Evolutionary conservation across 225 moss, liverwort and hornwort genomes (phyloP).

Genomic region (Rhytidiadelphus loreus): DNA sequence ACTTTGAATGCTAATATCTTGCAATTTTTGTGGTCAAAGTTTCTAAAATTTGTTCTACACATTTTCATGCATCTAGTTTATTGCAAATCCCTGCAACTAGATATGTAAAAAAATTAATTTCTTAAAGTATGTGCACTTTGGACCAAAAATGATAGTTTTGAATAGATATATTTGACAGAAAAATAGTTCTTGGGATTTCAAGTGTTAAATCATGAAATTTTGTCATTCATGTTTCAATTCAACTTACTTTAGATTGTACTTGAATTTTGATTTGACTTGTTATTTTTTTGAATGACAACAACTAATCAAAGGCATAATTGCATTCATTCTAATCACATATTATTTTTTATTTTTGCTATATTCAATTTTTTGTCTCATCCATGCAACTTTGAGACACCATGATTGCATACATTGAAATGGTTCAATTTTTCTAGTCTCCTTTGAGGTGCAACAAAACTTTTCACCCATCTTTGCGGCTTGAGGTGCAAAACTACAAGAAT

Average conservation of each 20-base stretch:
- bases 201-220: background rate
- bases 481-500: fast-evolving
- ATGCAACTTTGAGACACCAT: background rate
- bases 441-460: background rate
- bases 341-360: background rate
- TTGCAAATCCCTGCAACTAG: fast-evolving
- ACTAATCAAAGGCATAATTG: background rate
- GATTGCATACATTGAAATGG: background rate
- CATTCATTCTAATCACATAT: background rate
- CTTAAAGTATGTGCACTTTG: fast-evolving
- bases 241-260: background rate
- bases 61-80: too few species aligned
- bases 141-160: fast-evolving
- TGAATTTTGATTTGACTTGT: background rate
- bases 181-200: background rate
- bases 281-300: too few species aligned
- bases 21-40: background rate
- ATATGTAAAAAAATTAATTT: background rate
- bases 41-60: fast-evolving
- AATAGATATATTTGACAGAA: background rate
- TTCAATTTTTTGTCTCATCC: background rate
- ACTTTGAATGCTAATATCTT: background rate
- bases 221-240: fast-evolving
- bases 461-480: fast-evolving
- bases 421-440: background rate